Percentiles rank a stretch among this genome's conserved stretches.
Conservation (phyloP, 169 alveolate species). For the Eimeria zaria region DNA sequence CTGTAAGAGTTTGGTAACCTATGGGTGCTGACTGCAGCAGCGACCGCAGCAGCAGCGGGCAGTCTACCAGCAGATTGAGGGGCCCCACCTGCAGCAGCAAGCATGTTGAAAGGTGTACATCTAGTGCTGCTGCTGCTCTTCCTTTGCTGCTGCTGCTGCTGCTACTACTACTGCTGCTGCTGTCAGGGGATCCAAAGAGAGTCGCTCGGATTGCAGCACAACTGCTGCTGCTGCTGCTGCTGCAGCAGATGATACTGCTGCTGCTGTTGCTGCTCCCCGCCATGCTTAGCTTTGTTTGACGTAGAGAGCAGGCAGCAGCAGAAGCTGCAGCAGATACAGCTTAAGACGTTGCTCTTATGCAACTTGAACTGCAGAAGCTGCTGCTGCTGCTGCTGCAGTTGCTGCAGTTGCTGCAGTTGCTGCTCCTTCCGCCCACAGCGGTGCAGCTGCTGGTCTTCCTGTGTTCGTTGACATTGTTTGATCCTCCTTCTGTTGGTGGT, state of each 20-base stretch:
- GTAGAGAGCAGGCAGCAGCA: neutral
- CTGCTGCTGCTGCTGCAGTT: slow-evolving; percentile 36
- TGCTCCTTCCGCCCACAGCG: neutral
- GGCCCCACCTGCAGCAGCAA: slow-evolving; percentile 56
- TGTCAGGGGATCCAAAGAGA: neutral
- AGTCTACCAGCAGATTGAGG: slow-evolving; percentile 10
- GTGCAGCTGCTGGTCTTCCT: slow-evolving; percentile 18
- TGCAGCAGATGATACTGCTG: neutral
- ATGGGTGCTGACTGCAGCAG: slow-evolving; percentile 24
- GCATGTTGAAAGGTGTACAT: slow-evolving; percentile 12
- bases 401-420: neutral
- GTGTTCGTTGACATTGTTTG: neutral
- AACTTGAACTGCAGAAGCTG: neutral
- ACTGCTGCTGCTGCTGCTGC: slow-evolving; percentile 18
- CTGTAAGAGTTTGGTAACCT: slow-evolving; percentile 26
- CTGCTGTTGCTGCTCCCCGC: neutral
- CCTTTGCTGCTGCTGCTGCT: slow-evolving; percentile 9
- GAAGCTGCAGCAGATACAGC: neutral
- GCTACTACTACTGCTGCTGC: neutral
- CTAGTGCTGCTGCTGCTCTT: slow-evolving; percentile 8
- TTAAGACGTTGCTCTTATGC: neutral
- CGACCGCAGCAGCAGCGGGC: slow-evolving; percentile 40
- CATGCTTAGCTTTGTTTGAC: neutral
- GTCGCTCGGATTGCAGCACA: slow-evolving; percentile 26
- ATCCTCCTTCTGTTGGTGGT: too few relatives aligned